A percentile compares a stretch with the other conserved stretches of the same genome.
These are phyloP conservation scores for Pseudohalonectria lignicola DNA, from an alignment of 2,329 filamentous ascomycete species.

Conservation along the genomic window DNA sequence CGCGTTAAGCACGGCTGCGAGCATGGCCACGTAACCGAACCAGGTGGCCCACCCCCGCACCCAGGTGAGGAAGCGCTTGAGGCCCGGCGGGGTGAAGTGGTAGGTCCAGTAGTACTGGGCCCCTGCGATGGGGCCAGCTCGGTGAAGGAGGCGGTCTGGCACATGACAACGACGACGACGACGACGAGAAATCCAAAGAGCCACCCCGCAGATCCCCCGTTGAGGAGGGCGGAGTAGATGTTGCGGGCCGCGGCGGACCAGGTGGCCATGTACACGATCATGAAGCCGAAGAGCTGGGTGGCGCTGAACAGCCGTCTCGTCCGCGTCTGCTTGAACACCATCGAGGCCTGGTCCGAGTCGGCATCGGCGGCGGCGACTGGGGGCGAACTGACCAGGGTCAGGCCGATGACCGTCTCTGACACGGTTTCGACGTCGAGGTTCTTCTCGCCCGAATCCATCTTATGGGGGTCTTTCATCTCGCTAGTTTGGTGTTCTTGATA, in stretches of 20 bases:
- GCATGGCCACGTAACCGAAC: slow-evolving; percentile 24
- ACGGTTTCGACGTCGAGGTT: too few relatives aligned
- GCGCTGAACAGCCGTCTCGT: slow-evolving; percentile 6
- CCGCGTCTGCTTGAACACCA: slow-evolving; percentile 6
- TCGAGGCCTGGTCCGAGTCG: too few relatives aligned
- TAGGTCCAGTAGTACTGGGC: slow-evolving; percentile 31
- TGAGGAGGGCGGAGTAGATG: slow-evolving; percentile 15
- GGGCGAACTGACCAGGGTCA: too few relatives aligned
- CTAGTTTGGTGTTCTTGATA: too few relatives aligned
- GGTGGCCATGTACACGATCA: slow-evolving; percentile 6
- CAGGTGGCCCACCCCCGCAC: slow-evolving; percentile 25
- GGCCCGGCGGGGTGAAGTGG: slow-evolving; percentile 1
- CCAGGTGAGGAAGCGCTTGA: slow-evolving; percentile 5
- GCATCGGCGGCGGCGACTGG: too few relatives aligned
- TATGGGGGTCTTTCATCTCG: too few relatives aligned
- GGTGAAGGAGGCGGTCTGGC: slow-evolving; percentile 20
- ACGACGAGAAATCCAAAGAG: slow-evolving; percentile 19
- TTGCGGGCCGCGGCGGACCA: slow-evolving; percentile 1
- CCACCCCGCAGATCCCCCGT: slow-evolving; percentile 18
- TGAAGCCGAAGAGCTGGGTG: slow-evolving; percentile 6
- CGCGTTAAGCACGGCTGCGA: slow-evolving; percentile 20
- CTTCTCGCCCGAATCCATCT: too few relatives aligned
- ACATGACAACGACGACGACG: slow-evolving; percentile 16
- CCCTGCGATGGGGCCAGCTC: slow-evolving; percentile 27
- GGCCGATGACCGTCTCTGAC: too few relatives aligned